Conservation (phyloP, 306 rosid genomes). For the Adenanthera pavonina region DNA sequence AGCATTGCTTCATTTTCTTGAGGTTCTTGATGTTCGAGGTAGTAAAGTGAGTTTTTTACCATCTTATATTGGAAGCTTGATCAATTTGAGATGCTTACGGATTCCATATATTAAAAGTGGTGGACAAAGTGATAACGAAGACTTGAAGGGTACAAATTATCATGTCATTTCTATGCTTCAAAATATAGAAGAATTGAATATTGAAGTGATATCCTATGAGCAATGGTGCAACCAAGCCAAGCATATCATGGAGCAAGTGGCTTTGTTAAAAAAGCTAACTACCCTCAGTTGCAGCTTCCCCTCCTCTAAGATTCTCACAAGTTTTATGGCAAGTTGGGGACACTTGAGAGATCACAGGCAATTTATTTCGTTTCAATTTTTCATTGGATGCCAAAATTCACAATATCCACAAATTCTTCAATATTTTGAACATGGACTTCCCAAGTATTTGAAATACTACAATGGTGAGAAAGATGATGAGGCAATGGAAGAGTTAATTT, state of each 20-base stretch:
- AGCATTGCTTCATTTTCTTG: constrained; percentile 8
- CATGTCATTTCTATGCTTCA: background rate
- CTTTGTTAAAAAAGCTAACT: background rate
- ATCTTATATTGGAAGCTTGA: background rate
- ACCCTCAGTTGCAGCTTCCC: background rate
- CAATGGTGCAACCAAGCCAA: background rate
- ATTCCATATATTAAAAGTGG: background rate
- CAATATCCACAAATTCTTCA: background rate
- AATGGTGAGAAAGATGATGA: background rate
- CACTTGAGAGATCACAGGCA: background rate
- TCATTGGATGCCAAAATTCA: constrained; percentile 5
- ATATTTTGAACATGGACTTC: background rate
- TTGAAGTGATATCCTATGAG: background rate
- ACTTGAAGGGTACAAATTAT: background rate
- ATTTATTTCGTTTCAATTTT: background rate
- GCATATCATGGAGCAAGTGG: background rate
- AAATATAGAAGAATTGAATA: constrained; percentile 20
- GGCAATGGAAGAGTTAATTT: background rate
- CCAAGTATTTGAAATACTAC: background rate
- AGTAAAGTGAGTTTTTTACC: background rate
- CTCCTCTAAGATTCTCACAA: background rate
- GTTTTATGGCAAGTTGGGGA: background rate
- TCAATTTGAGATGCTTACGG: background rate
- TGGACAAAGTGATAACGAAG: background rate
- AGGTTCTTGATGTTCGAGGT: constrained; percentile 28